Evolutionary conservation across 495 filamentous ascomycete genomes (phyloP), one percentile per base, ranked within the genome.

Genomic region (Xylaria venustula): DNA sequence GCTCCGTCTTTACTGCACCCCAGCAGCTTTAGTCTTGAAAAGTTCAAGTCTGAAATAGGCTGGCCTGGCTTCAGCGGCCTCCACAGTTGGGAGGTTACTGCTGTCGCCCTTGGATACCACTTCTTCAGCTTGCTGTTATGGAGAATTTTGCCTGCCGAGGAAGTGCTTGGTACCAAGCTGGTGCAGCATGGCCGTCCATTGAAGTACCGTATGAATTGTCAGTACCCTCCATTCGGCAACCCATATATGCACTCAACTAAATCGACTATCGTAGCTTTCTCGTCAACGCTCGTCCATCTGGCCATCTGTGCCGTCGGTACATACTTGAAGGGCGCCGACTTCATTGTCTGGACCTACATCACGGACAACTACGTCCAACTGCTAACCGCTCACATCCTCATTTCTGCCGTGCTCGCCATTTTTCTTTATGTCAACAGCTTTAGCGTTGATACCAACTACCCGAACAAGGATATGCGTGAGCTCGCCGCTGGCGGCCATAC

Each of bases 131-230:
- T 93, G 51, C 73, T 89, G 23, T 73, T 97, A 52, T 87, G 96
- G 72, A 78, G 85, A 41, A 75, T 93, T 49, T 81, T 98, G 12
- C 95, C 94, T 2, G 93, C 88, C 7, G 79, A 86, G 47, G 87
- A 87, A 63, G 77, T 78, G 0, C 78, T 90, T 44, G 93, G 94
- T 7, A 86, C 87, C 14, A 73, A 85, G 64, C 75, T 98, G 65
- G 82, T 61, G 90, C 92, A 40, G 90, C 88, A 40, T 83, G 84
- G 51, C 75, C 60, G 52, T 26, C 60, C 60, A 3, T 37, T 94
- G 54, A 92, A 88, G 71, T 98, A 98, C 75, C 90, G 90, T 61
- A 87, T 97, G 74, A 98, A 98, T 80, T 81, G 90, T 94, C 73
- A 58, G 78, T 64, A 48, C 52, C n/a, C n/a, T 7, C 30, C 8